Evolutionary conservation across 2,329 filamentous ascomycete genomes (phyloP).

Genomic region (Lecanicillium sp.): DNA sequence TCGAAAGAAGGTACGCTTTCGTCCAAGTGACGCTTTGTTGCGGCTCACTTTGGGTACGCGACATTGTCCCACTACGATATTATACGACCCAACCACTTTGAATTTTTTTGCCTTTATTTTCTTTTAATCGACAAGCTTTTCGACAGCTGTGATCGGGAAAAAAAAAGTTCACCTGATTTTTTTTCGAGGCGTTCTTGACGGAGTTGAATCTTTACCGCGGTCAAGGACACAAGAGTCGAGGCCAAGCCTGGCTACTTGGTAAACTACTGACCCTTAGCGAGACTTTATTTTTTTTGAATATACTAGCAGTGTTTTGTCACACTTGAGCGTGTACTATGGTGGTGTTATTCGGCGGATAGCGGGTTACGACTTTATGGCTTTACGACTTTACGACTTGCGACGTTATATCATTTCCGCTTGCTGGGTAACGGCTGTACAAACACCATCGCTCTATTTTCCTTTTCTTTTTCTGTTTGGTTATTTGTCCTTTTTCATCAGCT

Average conservation of each 20-base stretch:
- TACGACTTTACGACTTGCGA: constrained; percentile 1
- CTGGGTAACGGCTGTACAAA: constrained; percentile 1
- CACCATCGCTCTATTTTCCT: neutral
- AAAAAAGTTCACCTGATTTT: neutral
- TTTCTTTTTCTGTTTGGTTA: neutral
- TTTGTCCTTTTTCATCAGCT: neutral
- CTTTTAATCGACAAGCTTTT: neutral
- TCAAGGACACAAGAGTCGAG: constrained; percentile 6
- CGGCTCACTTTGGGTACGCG: too few relatives aligned
- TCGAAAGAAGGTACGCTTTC: too few relatives aligned
- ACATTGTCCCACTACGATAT: too few relatives aligned
- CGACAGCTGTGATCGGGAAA: constrained; percentile 4
- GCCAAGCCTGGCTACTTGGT: constrained; percentile 3
- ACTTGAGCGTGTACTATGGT: constrained; percentile 10
- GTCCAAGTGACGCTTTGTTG: too few relatives aligned
- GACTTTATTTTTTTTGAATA: constrained; percentile 10
- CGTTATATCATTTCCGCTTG: constrained; percentile 1
- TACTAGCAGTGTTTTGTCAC: constrained; percentile 11
- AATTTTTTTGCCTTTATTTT: constrained; percentile 3
- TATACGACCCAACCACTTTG: neutral
- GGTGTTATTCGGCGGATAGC: constrained; percentile 8
- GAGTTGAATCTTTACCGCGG: constrained; percentile 9
- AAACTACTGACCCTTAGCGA: constrained; percentile 10
- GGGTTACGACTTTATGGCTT: constrained; percentile 1
- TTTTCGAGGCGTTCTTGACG: constrained; percentile 8